These are phyloP conservation scores for Polysphondylium violaceum DNA, from an alignment of 78 protist species.

Conservation along the genomic window DNA sequence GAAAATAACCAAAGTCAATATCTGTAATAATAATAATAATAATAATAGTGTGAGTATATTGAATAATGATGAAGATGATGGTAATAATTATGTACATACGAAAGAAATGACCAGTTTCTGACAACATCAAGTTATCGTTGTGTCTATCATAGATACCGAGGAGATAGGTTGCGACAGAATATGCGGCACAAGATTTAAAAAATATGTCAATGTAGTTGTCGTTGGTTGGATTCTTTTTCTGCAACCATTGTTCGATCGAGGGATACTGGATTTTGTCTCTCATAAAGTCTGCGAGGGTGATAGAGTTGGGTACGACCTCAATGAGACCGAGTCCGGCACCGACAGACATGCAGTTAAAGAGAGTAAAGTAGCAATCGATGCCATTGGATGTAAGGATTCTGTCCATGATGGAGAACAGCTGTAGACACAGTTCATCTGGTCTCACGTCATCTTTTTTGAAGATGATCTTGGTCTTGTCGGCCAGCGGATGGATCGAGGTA, in stretches of 20 bases:
- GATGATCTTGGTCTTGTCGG: slow-evolving; percentile 65
- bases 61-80: neutral
- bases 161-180: slow-evolving; percentile 97
- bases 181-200: slow-evolving; percentile 88
- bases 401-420: slow-evolving; percentile 92
- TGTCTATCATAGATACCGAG: slow-evolving; percentile 99
- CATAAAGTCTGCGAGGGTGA: slow-evolving; percentile 89
- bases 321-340: slow-evolving; percentile 92
- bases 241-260: slow-evolving; percentile 85
- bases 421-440: slow-evolving; percentile 97
- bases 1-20: slow-evolving; percentile 69
- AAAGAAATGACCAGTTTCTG: slow-evolving; percentile 85
- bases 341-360: slow-evolving; percentile 86
- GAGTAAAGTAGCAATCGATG: slow-evolving; percentile 84
- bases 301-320: slow-evolving; percentile 92
- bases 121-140: slow-evolving; percentile 96
- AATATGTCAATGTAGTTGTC: slow-evolving; percentile 72
- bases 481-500: slow-evolving; percentile 71
- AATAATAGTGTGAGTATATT: neutral
- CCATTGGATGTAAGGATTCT: slow-evolving; percentile 84
- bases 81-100: slow-evolving; percentile 16
- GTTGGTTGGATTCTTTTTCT: slow-evolving; percentile 31
- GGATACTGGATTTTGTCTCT: slow-evolving; percentile 33
- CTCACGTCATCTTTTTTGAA: slow-evolving; percentile 97
- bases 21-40: neutral